Base-by-base conservation (phyloP, 306 rosid genomes). In the Dicorynia guianensis region DNA sequence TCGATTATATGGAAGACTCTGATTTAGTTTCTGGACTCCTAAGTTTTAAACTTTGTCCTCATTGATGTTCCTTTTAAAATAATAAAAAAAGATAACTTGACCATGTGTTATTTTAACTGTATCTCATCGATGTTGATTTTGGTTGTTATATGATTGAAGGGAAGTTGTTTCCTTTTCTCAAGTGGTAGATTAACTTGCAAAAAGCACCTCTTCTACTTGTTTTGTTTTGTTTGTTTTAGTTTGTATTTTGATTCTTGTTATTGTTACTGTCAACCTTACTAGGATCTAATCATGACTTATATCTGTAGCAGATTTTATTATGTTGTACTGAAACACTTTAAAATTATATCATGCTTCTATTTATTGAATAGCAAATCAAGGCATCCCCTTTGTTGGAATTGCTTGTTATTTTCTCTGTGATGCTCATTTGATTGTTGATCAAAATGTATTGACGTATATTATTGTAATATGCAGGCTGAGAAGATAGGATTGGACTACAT, bases 401-500 rank as follows among this genome's bases (percentile, higher is more conserved):
- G 43, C 18, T 19, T 43, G 18, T 11, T 30, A 30, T 30, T 42
- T 3, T 47, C 18, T 65, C 11, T 65, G 4, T 65, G 25, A 65
- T 9, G 7, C 5, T 66, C 54, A 12, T 36, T 44, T 46, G 30
- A 66, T 14, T 66, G 55, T 20, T 12, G 14, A 25, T 9, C 30
- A 25, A 43, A 25, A 20, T 14, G 30, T 47, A 11, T 13, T 67
- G 47, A 67, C 14, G 3, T 59, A 17, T 53, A 44, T 57, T 58
- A 2, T 52, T 40, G 50, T 40, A 11, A 55, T 49, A 12, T 61
- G 56, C 84, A 89, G 93, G 93, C 93, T 1, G 84, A 72, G 81
- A 89, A 89, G 76, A 82, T 89, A 1, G 84, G 91, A 13, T 55
- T 89, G 57, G 93, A 86, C 15, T 86, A 80, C 18, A 89, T 86